Base-by-base conservation (phyloP, 345 rosid genomes). In the Conringia planisiliqua region DNA sequence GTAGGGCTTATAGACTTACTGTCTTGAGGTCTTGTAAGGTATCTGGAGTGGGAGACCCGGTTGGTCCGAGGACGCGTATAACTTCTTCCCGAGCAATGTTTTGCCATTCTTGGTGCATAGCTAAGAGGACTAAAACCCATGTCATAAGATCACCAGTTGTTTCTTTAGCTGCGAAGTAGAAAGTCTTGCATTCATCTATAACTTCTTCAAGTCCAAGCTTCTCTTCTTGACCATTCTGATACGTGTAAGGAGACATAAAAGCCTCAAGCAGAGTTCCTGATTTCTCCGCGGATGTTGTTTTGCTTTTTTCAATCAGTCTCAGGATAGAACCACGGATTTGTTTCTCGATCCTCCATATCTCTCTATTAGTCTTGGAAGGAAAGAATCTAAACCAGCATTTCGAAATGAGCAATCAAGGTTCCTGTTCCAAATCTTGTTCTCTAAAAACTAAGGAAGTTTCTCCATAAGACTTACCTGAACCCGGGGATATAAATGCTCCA, bases 131-230 rank as follows among this genome's bases (percentile, higher is more conserved):
- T 63, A 94, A 76, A 0, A 85, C 84, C 91, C 93, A 89, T 10
- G 91, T 86, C 78, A 94, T 73, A 29, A 86, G 86, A 24, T 85
- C 81, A 36, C 84, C 97, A 1, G 90, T 82, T 10, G 97, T 94
- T 75, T 94, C 96, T 32, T 91, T 91, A 38, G 95, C 97, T 6
- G 96, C 95, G 54, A 91, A 88, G 77, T 91, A 91, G 72, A 94
- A 88, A 5, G 95, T 91, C 75, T 94, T 88, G 85, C 95, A 88
- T 72, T 94, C 96, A 24, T 91, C 90, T 64, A 91, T 86, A 36
- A 94, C 83, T 65, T 91, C 93, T 73, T 88, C 93, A 13, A 82
- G 76, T 9, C 74, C 82, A 52, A 89, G 74, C 26, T 40, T 87
- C 79, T 89, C 93, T 66, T 89, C 94, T 74, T 77, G 54, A 27